Evolutionary conservation across 495 filamentous ascomycete species (phyloP).

Genomic region (Chlorociboria aeruginascens): DNA sequence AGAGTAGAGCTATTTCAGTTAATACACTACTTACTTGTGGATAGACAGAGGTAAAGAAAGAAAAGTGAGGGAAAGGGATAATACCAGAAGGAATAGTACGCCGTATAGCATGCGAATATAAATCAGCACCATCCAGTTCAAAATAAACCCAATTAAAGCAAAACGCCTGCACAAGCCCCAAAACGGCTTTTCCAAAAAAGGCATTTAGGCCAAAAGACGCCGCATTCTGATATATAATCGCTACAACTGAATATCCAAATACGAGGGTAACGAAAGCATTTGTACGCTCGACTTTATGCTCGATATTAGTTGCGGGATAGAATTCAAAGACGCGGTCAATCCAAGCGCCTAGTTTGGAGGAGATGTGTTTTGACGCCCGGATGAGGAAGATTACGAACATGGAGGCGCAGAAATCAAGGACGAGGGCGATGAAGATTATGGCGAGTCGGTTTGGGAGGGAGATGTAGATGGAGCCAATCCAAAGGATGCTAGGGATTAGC

Average conservation of each 20-base stretch:
- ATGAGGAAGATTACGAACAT: slow-evolving; percentile 23
- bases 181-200: slow-evolving; percentile 46
- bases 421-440: slow-evolving; percentile 38
- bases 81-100: slow-evolving; percentile 29
- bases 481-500: slow-evolving; percentile 31
- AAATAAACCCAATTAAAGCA: slow-evolving; percentile 55
- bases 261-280: slow-evolving; percentile 48
- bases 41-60: neutral
- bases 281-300: slow-evolving; percentile 47
- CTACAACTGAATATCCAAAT: slow-evolving; percentile 47
- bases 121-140: slow-evolving; percentile 42
- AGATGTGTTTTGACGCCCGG: slow-evolving; percentile 12
- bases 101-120: slow-evolving; percentile 44
- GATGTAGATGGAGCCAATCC: slow-evolving; percentile 42
- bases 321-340: slow-evolving; percentile 38
- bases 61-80: slow-evolving; percentile 1
- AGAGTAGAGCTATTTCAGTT: slow-evolving; percentile 24
- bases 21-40: neutral
- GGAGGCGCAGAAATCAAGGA: slow-evolving; percentile 30
- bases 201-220: slow-evolving; percentile 38
- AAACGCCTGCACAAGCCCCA: slow-evolving; percentile 46
- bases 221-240: slow-evolving; percentile 41
- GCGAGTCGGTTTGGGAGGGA: slow-evolving; percentile 29
- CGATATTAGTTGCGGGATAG: slow-evolving; percentile 47
- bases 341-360: slow-evolving; percentile 13